Base-by-base conservation (phyloP, 2,329 filamentous ascomycete species). In the Aureobasidium uvarum region DNA sequence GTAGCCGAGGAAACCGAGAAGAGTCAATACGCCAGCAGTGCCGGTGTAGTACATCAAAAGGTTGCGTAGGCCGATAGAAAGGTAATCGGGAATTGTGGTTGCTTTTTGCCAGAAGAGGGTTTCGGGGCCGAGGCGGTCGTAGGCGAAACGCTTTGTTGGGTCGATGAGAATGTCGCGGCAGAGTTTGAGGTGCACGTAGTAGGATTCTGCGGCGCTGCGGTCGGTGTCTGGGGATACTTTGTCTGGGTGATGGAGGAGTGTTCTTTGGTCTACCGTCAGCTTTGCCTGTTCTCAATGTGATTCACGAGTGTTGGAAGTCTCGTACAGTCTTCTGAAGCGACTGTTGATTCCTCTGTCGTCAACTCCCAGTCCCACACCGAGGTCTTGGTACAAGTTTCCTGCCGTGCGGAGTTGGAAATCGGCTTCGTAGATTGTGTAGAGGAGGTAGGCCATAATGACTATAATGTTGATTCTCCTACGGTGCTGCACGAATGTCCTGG, bases 341-440 rank as follows among this genome's bases (percentile, higher is more conserved):
- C 89, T 89, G 78, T 96, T 95, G 74, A 99, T 85, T 14, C 89
- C 87, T 71, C 85, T 85, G 62, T 96, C 92, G 62, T 85, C 83
- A 13, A 90, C 89, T 65, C 84, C 77, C 43, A 88, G 82, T 14
- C 88, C 81, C 0, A 97, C 84, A 41, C 86, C 86, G 0, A 99
- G 85, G 68, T 89, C 84, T 54, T 85, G 81, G 79, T 97, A 98
- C 80, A 90, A 96, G 76, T 91, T 88, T 20, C 89, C 87, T 1
- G 83, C 80, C 51, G 83, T 80, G 68, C 86, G 89, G 33, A 96
- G 83, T 68, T 91, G 87, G 80, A 90, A 87, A 82, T 96, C 91
- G 72, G 92, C 89, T 79, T 98, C 94, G 80, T 93, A 95, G 72
- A 98, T 86, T 54, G 92, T 96, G 82, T 96, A 97, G 69, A 89